phyloP scores from a whole-genome alignment of 2,329 filamentous ascomycete species.

The Aureobasidium sp. region DNA sequence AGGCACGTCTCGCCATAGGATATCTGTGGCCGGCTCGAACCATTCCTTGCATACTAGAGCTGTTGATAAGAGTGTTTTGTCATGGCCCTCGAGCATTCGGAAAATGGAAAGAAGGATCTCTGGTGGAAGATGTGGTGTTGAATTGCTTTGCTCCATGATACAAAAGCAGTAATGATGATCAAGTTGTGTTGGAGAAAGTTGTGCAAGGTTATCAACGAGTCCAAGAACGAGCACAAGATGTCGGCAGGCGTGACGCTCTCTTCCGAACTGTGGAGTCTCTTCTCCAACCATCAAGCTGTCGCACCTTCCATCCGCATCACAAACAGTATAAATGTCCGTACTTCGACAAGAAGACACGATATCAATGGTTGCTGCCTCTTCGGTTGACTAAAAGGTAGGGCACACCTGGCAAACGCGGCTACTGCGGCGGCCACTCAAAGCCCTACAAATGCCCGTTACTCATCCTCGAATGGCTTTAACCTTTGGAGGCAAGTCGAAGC shows the following conservation, averaged over 20 bases:
- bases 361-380: background rate
- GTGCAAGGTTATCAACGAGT: background rate
- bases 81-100: background rate
- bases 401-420: background rate
- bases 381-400: background rate
- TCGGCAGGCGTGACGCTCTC: background rate
- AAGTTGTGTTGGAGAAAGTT: background rate
- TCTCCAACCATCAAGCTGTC: background rate
- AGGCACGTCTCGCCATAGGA: background rate
- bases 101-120: background rate
- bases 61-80: background rate
- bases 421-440: background rate
- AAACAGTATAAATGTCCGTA: background rate
- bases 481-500: conserved; percentile 1
- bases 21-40: background rate
- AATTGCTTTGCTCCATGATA: background rate
- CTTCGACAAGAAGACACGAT: background rate
- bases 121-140: background rate
- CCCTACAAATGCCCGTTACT: background rate
- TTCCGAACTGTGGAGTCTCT: background rate
- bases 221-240: background rate
- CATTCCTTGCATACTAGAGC: conserved; percentile 1
- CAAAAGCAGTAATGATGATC: background rate
- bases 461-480: background rate
- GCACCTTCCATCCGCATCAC: background rate